Evolutionary conservation across 2,329 filamentous ascomycete genomes (phyloP).

Genomic region (Leptographium galeiforme): DNA sequence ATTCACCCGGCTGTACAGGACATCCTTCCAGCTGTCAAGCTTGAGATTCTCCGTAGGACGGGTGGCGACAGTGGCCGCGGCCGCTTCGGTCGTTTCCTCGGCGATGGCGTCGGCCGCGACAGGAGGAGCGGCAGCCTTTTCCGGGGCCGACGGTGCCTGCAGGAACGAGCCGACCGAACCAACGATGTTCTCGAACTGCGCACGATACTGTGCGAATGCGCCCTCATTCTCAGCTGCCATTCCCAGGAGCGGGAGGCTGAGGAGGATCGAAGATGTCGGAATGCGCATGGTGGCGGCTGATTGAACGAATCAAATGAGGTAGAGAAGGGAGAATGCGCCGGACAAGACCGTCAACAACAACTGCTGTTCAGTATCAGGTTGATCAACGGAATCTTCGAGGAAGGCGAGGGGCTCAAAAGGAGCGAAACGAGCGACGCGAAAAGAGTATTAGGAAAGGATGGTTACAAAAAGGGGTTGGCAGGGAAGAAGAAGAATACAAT

Average conservation of each 20-base stretch:
- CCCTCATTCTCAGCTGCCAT: constrained; percentile 31
- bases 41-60: constrained; percentile 45
- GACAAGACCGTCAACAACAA: background rate
- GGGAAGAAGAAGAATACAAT: background rate
- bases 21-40: constrained; percentile 57
- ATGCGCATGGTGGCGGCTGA: constrained; percentile 38
- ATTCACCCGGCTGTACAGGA: constrained; percentile 48
- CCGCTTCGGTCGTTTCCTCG: constrained; percentile 14
- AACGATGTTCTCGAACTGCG: constrained; percentile 50
- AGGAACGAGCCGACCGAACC: constrained; percentile 42
- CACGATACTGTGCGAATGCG: constrained; percentile 43
- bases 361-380: background rate
- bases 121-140: background rate
- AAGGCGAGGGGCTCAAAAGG: background rate
- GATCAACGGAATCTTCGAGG: background rate
- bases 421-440: background rate
- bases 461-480: background rate
- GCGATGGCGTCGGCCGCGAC: background rate
- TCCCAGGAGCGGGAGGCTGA: constrained; percentile 43
- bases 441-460: background rate
- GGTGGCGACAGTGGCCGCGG: constrained; percentile 20
- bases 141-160: constrained; percentile 23
- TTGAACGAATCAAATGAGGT: background rate
- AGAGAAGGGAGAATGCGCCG: background rate
- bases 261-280: constrained; percentile 31